A percentile compares a stretch with the other conserved stretches of the same genome.
phyloP scores from a whole-genome alignment of 2,329 filamentous ascomycete species.

The Pleoardoris graminearum region DNA sequence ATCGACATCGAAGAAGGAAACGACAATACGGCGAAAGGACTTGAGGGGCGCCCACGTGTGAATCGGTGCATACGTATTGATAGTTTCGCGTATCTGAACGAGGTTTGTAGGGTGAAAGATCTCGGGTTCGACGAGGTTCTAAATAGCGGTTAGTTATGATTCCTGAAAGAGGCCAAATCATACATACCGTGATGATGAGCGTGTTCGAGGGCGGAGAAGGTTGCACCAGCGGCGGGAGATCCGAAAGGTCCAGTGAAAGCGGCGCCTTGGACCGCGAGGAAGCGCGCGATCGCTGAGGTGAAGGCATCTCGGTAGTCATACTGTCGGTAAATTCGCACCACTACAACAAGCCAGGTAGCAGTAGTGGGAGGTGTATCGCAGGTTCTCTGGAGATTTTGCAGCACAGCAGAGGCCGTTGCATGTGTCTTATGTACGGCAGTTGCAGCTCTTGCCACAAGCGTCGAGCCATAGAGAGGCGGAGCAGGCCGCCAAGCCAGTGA shows the following conservation, averaged over 20 bases:
- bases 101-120: conserved; percentile 77
- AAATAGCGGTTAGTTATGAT: conserved; percentile 21
- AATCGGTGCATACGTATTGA: conserved; percentile 70
- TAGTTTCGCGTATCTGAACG: conserved; percentile 71
- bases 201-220: conserved; percentile 82
- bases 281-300: conserved; percentile 40
- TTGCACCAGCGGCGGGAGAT: conserved; percentile 68
- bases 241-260: conserved; percentile 74
- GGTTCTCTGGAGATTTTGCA: conserved; percentile 18
- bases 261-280: conserved; percentile 48
- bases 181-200: conserved; percentile 70
- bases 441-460: conserved; percentile 17
- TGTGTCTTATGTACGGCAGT: conserved; percentile 33
- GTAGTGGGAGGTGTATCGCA: neutral
- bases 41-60: conserved; percentile 80
- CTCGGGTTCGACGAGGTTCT: conserved; percentile 71
- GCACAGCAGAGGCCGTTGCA: conserved; percentile 14
- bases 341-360: conserved; percentile 1
- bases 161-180: neutral
- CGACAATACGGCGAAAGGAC: conserved; percentile 79
- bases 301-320: conserved; percentile 27
- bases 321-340: conserved; percentile 6
- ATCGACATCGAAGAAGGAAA: conserved; percentile 73
- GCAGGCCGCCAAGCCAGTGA: conserved; percentile 19
- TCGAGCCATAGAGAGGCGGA: neutral